Conservation (phyloP, 2,329 filamentous ascomycete genomes). For the Capronia americana region DNA sequence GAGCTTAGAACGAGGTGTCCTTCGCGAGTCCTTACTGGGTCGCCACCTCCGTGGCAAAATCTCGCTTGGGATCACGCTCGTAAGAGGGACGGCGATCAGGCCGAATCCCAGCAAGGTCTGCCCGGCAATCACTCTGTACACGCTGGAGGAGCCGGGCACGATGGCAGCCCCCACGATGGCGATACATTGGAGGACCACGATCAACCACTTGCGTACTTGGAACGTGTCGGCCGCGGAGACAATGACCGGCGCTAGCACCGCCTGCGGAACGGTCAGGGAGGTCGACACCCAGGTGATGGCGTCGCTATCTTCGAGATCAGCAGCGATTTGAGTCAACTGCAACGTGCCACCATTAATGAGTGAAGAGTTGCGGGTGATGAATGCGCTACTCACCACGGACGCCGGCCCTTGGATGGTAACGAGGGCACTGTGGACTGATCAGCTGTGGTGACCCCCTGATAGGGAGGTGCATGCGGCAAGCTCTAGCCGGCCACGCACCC, state of each 20-base stretch:
- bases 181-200: constrained; percentile 8
- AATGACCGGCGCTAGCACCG: constrained; percentile 20
- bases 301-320: neutral
- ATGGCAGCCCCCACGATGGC: constrained; percentile 27
- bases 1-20: no score
- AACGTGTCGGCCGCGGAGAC: constrained; percentile 25
- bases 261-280: constrained; percentile 21
- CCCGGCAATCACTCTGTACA: constrained; percentile 24
- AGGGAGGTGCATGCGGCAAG: no score
- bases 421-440: no score
- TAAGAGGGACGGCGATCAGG: constrained; percentile 9
- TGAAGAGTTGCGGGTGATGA: neutral
- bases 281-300: constrained; percentile 19
- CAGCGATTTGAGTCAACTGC: neutral
- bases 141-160: constrained; percentile 24
- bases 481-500: no score
- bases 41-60: constrained; percentile 30
- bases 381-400: neutral
- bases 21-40: constrained; percentile 22
- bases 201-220: constrained; percentile 22
- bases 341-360: no score
- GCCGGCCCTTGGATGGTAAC: constrained; percentile 7
- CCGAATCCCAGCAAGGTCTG: constrained; percentile 26
- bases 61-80: constrained; percentile 24
- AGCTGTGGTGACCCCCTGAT: no score